A percentile compares a stretch with the other conserved stretches of the same genome.
These are phyloP conservation scores for Zangia roseola DNA, from an alignment of 768 basidiomycete species.

Conservation along the genomic window DNA sequence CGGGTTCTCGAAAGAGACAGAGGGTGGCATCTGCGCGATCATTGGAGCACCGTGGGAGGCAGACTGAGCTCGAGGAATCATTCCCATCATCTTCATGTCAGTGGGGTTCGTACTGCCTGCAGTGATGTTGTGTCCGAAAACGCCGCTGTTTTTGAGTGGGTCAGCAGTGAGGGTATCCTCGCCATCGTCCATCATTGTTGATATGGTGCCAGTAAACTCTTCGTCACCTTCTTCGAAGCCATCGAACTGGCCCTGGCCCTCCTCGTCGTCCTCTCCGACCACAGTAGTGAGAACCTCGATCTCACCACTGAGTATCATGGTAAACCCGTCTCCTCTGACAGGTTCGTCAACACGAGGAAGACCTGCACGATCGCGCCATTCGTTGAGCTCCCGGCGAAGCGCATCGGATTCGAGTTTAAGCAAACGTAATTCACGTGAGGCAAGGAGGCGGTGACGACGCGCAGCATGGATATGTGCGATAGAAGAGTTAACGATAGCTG, in stretches of 20 bases:
- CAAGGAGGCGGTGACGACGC: slow-evolving; percentile 76
- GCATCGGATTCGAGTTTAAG: slow-evolving; percentile 82
- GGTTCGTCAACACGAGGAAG: slow-evolving; percentile 75
- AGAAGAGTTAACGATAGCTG: slow-evolving; percentile 93
- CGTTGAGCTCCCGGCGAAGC: slow-evolving; percentile 87
- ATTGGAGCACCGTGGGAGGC: slow-evolving; percentile 38
- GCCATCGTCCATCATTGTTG: slow-evolving; percentile 27
- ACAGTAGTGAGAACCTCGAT: slow-evolving; percentile 59
- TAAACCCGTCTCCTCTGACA: slow-evolving; percentile 66
- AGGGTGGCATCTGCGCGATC: slow-evolving; percentile 43
- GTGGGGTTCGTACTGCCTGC: slow-evolving; percentile 33
- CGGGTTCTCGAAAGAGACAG: slow-evolving; percentile 53
- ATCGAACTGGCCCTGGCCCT: slow-evolving; percentile 37
- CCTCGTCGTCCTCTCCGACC: slow-evolving; percentile 58
- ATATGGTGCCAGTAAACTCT: slow-evolving; percentile 30
- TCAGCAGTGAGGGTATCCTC: slow-evolving; percentile 31
- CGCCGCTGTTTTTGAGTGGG: slow-evolving; percentile 32
- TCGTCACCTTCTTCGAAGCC: slow-evolving; percentile 44
- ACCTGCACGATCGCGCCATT: slow-evolving; percentile 80
- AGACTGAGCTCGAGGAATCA: slow-evolving; percentile 23
- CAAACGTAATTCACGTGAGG: slow-evolving; percentile 76
- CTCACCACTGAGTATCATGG: slow-evolving; percentile 68
- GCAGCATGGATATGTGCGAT: slow-evolving; percentile 87
- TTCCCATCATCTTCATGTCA: slow-evolving; percentile 24
- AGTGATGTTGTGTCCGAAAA: slow-evolving; percentile 29